phyloP scores from a whole-genome alignment of 2,329 filamentous ascomycete species.

The Diaporthe sp. region DNA sequence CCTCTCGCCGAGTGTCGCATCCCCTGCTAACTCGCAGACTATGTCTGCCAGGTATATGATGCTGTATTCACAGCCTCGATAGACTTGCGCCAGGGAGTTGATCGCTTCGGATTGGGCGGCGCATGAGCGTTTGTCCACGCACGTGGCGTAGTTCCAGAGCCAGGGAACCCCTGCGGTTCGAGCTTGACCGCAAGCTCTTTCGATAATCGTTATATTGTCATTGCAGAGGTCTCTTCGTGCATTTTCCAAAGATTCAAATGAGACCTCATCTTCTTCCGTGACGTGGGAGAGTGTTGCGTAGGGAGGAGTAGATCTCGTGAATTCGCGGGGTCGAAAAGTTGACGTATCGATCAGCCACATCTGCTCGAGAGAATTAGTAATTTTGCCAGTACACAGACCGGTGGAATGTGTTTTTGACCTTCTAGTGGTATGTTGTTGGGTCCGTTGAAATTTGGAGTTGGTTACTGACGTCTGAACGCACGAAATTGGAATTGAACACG shows the following conservation, averaged over 20 bases:
- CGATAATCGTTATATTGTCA: not conserved
- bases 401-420: no score
- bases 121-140: slow-evolving; percentile 8
- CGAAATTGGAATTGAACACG: not conserved
- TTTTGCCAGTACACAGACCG: no score
- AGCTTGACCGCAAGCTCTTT: not conserved
- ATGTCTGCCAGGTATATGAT: slow-evolving; percentile 23
- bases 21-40: rapidly evolving
- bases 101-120: slow-evolving; percentile 18
- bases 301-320: not conserved
- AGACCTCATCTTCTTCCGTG: not conserved
- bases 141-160: slow-evolving; percentile 20
- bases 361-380: not conserved
- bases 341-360: slow-evolving; percentile 13
- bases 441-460: no score
- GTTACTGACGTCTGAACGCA: not conserved
- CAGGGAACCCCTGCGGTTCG: not conserved
- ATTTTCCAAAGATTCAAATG: not conserved
- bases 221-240: no score
- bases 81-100: not conserved
- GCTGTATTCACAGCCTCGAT: not conserved
- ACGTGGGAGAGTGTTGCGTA: slow-evolving; percentile 3
- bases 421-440: no score
- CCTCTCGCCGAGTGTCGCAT: not conserved
- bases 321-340: not conserved